Evolutionary conservation across 2,329 filamentous ascomycete genomes (phyloP).

Genomic region (Gaeumannomyces tritici): DNA sequence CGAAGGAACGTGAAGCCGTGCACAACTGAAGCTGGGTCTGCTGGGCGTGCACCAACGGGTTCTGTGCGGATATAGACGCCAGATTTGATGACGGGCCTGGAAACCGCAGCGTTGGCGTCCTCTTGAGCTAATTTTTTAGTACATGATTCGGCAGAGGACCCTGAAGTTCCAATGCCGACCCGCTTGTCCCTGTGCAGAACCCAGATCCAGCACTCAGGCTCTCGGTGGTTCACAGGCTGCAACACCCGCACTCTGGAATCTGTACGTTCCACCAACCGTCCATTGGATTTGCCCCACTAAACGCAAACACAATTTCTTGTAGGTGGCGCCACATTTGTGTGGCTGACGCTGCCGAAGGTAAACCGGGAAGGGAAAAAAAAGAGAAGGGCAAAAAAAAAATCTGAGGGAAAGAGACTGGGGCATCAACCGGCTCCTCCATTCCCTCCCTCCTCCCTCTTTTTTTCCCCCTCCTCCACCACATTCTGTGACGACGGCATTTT

Average conservation of each 20-base stretch:
- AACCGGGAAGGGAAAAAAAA: neutral
- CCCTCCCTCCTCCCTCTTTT: conserved; percentile 3
- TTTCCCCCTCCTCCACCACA: conserved; percentile 8
- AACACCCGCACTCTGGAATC: neutral
- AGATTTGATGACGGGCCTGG: neutral
- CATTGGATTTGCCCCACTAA: neutral
- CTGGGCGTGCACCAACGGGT: no score
- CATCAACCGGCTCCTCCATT: neutral
- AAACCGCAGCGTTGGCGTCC: neutral
- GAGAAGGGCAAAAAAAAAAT: neutral
- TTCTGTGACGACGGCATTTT: conserved; percentile 8
- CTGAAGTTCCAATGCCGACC: no score
- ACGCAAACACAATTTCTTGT: neutral
- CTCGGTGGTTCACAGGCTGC: no score
- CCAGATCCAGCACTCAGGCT: no score
- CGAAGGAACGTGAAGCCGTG: no score
- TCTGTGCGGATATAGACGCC: neutral
- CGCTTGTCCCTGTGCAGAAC: no score
- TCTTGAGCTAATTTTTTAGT: neutral
- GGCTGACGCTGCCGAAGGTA: neutral
- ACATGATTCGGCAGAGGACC: neutral
- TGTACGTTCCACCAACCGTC: neutral
- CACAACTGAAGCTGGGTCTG: no score
- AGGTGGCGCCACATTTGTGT: neutral
- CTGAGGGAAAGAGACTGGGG: neutral